A percentile compares a stretch with the other conserved stretches of the same genome.
phyloP scores from a whole-genome alignment of 345 rosid genomes.

The Salix dunnii region DNA sequence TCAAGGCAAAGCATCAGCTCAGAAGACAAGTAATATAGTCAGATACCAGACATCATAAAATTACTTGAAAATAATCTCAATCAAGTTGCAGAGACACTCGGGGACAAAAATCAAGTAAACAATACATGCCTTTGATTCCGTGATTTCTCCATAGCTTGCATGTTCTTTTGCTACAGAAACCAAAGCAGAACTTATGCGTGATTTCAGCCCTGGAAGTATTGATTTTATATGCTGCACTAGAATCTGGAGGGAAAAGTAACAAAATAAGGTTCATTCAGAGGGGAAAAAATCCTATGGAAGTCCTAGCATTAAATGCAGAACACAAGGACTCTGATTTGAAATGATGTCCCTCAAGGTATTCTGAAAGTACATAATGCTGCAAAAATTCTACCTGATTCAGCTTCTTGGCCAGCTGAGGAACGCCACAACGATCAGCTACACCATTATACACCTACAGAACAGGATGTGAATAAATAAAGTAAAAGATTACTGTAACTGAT shows the following conservation, averaged over 20 bases:
- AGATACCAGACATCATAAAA: not conserved
- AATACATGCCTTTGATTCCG: constrained; percentile 71
- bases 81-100: not conserved
- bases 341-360: not conserved
- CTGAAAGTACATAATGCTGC: not conserved
- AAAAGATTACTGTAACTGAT: not conserved
- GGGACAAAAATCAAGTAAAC: not conserved
- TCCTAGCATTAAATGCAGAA: not conserved
- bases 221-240: constrained; percentile 83
- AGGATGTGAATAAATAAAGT: not conserved
- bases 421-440: constrained; percentile 92
- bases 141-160: constrained; percentile 86
- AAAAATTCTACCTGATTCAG: constrained; percentile 70
- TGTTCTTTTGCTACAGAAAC: constrained; percentile 85
- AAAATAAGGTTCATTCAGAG: not conserved
- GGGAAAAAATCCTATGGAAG: not conserved
- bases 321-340: not conserved
- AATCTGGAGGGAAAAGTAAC: constrained; percentile 45
- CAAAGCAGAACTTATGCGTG: constrained; percentile 63
- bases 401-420: constrained; percentile 90
- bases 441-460: constrained; percentile 59
- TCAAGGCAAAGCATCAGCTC: not conserved
- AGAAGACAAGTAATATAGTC: not conserved
- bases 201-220: constrained; percentile 77
- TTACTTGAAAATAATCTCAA: not conserved